Percentiles rank a stretch among this genome's conserved stretches.
phyloP scores from a whole-genome alignment of 768 basidiomycete genomes.

The Pleurotus ostreatus region DNA sequence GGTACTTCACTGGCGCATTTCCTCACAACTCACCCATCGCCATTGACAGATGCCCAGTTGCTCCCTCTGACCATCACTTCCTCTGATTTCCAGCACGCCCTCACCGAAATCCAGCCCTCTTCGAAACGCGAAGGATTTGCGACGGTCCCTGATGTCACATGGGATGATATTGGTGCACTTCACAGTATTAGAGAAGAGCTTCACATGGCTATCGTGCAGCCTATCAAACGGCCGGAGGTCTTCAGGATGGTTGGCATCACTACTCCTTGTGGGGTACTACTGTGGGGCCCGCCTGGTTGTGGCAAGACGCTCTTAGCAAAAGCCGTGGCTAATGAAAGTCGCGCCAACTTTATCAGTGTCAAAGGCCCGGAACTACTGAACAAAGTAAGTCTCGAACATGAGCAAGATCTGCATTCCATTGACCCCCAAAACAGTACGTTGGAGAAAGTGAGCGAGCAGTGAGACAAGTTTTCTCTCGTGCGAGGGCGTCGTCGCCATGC shows the following conservation, averaged over 20 bases:
- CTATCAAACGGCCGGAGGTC: constrained; percentile 84
- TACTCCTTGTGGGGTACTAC: constrained; percentile 86
- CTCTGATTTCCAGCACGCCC: constrained; percentile 74
- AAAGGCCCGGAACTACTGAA: constrained; percentile 97
- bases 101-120: constrained; percentile 91
- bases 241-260: constrained; percentile 88
- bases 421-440: constrained; percentile 63
- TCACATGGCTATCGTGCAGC: constrained; percentile 97
- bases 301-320: constrained; percentile 98
- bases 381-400: constrained; percentile 56
- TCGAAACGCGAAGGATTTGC: constrained; percentile 98
- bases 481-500: constrained; percentile 90
- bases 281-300: constrained; percentile 99
- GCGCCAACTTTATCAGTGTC: constrained; percentile 96
- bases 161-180: constrained; percentile 94
- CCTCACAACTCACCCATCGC: constrained; percentile 79
- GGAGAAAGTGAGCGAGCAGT: constrained; percentile 97
- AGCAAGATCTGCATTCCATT: background rate
- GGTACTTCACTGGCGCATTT: constrained; percentile 83
- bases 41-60: constrained; percentile 76
- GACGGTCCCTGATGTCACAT: constrained; percentile 92
- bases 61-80: constrained; percentile 77
- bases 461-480: constrained; percentile 89
- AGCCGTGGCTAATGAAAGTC: constrained; percentile 93
- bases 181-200: constrained; percentile 83